phyloP scores from a whole-genome alignment of 352 stramenopile genomes.

The Globisporangium takayamanum region DNA sequence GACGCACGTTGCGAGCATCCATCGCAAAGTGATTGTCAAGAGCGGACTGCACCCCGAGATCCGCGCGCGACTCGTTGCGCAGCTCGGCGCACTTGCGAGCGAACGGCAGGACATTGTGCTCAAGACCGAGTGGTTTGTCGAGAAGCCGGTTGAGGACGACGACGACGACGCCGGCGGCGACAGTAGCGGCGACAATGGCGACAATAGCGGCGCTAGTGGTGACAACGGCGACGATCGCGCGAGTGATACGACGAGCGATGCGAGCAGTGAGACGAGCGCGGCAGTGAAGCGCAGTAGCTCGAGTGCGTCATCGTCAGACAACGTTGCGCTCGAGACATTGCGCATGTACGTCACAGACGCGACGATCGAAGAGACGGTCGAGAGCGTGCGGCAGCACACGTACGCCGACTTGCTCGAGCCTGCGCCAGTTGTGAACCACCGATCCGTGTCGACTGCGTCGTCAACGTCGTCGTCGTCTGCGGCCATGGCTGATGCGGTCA shows the following conservation, averaged over 20 bases:
- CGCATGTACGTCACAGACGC: slow-evolving; percentile 55
- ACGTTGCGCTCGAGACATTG: slow-evolving; percentile 44
- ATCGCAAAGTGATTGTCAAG: slow-evolving; percentile 68
- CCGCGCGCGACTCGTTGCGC: slow-evolving; percentile 48
- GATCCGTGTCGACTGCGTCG: slow-evolving; percentile 7
- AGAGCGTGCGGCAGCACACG: slow-evolving; percentile 15
- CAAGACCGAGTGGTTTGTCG: slow-evolving; percentile 66
- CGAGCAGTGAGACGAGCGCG: neutral
- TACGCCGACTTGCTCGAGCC: slow-evolving; percentile 34
- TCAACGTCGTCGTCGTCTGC: neutral
- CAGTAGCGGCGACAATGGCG: slow-evolving; percentile 9
- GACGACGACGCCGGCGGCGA: slow-evolving; percentile 10
- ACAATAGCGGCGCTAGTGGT: too few relatives aligned
- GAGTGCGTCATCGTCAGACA: neutral
- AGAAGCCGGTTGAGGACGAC: slow-evolving; percentile 29
- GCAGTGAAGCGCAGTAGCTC: slow-evolving; percentile 7
- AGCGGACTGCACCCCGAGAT: slow-evolving; percentile 68
- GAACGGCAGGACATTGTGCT: slow-evolving; percentile 50
- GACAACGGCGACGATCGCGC: too few relatives aligned
- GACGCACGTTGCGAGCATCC: slow-evolving; percentile 37
- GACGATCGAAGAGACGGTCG: slow-evolving; percentile 17
- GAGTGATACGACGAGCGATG: neutral
- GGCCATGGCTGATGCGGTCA: neutral
- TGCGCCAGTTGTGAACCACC: neutral
- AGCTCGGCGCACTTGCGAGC: slow-evolving; percentile 55